Evolutionary conservation across 108 stramenopile species (phyloP), one percentile per base, ranked within the genome.

Genomic region (Discostella stelligeroides): DNA sequence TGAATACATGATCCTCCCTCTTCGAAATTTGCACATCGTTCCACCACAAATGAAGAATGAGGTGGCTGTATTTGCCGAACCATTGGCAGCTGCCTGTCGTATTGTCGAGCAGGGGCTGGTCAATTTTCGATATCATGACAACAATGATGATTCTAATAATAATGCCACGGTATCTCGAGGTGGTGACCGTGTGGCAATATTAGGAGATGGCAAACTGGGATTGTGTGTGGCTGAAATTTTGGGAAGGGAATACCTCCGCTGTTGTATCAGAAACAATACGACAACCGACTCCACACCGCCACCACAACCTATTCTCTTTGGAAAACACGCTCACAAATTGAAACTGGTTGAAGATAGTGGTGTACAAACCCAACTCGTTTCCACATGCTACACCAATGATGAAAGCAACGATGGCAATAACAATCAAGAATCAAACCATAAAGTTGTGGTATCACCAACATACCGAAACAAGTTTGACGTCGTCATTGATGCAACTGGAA

Each of bases 191-290:
- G 88, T 89, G 12, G 84, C 84, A 11, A 84, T 92, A 48, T 62
- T 92, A 42, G 90, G 90, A 14, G 90, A 91, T 78, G 90, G 90
- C 11, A 91, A 91, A 68, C 56, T 91, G 18, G 88, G 88, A 17
- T 68, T 92, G 27, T 82, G 87, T 75, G 79, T 92, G 37, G 88
- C 88, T 40, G 88, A 89, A 70, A 87, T 88, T 21, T 64, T 92
- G 47, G 86, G 88, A 12, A 69, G 91, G 39, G 84, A 86, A 55
- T 76, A 84, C 59, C 55, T 69, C 4, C 38, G 55, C 21, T 70
- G 46, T 28, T 40, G 57, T 2, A 18, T n/a, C n/a, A 14, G 12
- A 66, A 55, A 34, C 13, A 17, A 24, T 8, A 24, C 29, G 15
- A 8, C 11, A 11, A 24, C 29, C 17, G 23, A 14, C 17, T 7